These are phyloP conservation scores for Pelargonium cotyledonis DNA, from an alignment of 441 rosid genomes.

Conservation along the genomic window DNA sequence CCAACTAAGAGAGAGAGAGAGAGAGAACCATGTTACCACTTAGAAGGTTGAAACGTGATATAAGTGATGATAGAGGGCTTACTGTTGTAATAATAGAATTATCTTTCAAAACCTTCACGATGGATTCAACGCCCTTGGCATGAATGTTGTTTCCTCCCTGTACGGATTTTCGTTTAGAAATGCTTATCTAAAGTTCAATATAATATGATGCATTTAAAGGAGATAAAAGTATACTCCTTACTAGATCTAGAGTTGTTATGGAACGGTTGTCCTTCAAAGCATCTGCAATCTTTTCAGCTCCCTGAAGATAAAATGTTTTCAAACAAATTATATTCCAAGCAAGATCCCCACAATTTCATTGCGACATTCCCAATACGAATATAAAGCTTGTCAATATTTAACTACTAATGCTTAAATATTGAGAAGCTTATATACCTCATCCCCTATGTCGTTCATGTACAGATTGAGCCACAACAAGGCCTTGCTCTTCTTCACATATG, in stretches of 20 bases:
- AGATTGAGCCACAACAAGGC: constrained; percentile 88
- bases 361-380: too few relatives aligned
- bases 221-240: constrained; percentile 29
- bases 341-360: too few relatives aligned
- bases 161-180: constrained; percentile 10
- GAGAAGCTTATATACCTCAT: constrained; percentile 52
- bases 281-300: constrained; percentile 73
- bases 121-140: constrained; percentile 59
- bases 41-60: not conserved
- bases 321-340: not conserved
- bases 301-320: constrained; percentile 34
- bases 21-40: not conserved
- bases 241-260: constrained; percentile 72
- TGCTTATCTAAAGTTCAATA: not conserved
- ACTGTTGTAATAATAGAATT: constrained; percentile 64
- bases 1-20: constrained; percentile 49
- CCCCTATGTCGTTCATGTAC: constrained; percentile 95
- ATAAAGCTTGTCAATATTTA: too few relatives aligned
- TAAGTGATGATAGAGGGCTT: constrained; percentile 24
- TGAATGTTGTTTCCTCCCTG: constrained; percentile 96
- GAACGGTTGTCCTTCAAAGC: constrained; percentile 79
- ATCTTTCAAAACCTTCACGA: constrained; percentile 75
- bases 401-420: not conserved
- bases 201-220: constrained; percentile 5
- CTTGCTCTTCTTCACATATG: constrained; percentile 80